Evolutionary conservation across 192 early-diverging fungal species (phyloP), one percentile per base, ranked within the genome.

Genomic region (Gamsiella multidivaricata): DNA sequence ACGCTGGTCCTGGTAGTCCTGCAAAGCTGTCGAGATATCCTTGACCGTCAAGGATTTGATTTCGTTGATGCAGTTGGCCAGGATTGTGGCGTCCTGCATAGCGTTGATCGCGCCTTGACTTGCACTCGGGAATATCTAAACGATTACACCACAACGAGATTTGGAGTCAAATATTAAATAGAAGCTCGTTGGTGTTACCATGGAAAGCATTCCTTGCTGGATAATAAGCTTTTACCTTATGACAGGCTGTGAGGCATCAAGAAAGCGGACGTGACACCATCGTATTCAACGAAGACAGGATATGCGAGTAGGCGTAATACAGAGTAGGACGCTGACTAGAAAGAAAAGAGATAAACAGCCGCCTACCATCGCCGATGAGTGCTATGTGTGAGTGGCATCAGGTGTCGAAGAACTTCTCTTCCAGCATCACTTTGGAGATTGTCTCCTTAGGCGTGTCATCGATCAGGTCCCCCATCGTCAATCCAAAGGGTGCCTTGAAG

Each of bases 381-480:
- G 52, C 70, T 4, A 61, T 73, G 2, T 61, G 70, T 6, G 54
- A 34, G 52, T 63, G 61, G 25, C 36, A 50, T 61, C 70, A 73
- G 0, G 70, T 73, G 28, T 73, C 55, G 15, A 73, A 73, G 0
- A 73, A 42, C 15, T 73, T 73, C 23, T 75, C 71, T 22, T 75
- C 71, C 2, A 75, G 49, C 71, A 75, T 75, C n/a, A 75, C 71
- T 42, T 75, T 75, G 22, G 71, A 66, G 47, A 75, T 45, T 0
- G 26, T 31, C 22, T 65, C 63, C 56, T 39, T 65, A 5, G 62
- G 63, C 2, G 71, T 65, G 15, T 41, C 25, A 62, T 75, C 71
- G 34, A 75, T 65, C 50, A 75, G 29, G 1, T 75, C 56, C 0
- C 63, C 71, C 55, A 75, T 52, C 18, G 62, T 59, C 57, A 65